These are phyloP conservation scores for Pyracantha coccinea DNA, from an alignment of 331 rosid species.

Conservation along the genomic window DNA sequence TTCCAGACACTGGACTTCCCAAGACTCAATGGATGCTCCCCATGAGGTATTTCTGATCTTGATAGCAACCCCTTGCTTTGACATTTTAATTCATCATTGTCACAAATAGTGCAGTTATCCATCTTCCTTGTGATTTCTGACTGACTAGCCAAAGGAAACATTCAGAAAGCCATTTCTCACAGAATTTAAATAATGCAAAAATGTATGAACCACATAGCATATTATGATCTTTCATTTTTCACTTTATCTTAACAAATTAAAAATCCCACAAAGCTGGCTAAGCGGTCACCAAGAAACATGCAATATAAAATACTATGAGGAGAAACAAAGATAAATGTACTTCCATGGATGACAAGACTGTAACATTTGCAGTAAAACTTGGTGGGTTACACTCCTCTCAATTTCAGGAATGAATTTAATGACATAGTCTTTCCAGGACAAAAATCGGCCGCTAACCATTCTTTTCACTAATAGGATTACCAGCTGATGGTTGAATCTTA, in stretches of 20 bases:
- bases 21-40: conserved; percentile 97
- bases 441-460: not conserved
- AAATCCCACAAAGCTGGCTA: not conserved
- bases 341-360: too few species aligned
- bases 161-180: conserved; percentile 53
- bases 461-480: not conserved
- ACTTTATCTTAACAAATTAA: not conserved
- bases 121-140: conserved; percentile 84
- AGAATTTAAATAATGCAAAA: conserved; percentile 4
- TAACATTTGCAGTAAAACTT: not conserved
- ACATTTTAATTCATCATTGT: conserved; percentile 45
- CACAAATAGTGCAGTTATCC: conserved; percentile 43
- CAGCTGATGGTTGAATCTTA: not conserved
- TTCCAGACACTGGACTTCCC: conserved; percentile 96
- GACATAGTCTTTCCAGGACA: not conserved
- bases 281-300: not conserved
- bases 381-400: not conserved
- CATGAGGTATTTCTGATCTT: conserved; percentile 82
- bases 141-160: conserved; percentile 80
- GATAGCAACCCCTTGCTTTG: conserved; percentile 63
- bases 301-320: not conserved
- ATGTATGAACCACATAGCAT: not conserved
- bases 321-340: not conserved
- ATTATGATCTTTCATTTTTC: not conserved
- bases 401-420: not conserved